phyloP scores from a whole-genome alignment of 805 yeast species.

The Yamadazyma takamatsuzukensis region DNA sequence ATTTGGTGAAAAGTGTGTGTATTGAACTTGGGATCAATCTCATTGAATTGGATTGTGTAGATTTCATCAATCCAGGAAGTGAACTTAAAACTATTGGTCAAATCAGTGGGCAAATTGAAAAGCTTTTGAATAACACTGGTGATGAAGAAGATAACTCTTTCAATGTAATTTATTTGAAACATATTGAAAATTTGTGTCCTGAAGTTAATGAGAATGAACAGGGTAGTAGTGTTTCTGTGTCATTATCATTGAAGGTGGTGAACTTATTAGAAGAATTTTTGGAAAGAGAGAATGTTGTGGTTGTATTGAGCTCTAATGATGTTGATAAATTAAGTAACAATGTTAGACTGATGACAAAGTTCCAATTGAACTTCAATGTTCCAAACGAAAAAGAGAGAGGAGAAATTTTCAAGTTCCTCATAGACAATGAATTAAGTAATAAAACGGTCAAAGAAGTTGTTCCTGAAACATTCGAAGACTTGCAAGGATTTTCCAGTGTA shows the following conservation, averaged over 20 bases:
- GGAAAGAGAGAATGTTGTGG: constrained; percentile 38
- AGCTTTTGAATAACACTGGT: constrained; percentile 42
- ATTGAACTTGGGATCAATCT: constrained; percentile 61
- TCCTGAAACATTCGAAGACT: constrained; percentile 18
- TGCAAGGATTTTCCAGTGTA: constrained; percentile 17
- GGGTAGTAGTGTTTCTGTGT: constrained; percentile 35
- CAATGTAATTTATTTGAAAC: constrained; percentile 58
- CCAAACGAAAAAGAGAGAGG: constrained; percentile 76
- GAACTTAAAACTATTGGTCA: constrained; percentile 77
- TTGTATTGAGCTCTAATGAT: constrained; percentile 67
- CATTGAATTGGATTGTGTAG: constrained; percentile 67
- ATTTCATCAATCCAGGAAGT: constrained; percentile 62
- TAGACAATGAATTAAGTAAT: constrained; percentile 17
- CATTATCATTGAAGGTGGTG: constrained; percentile 51
- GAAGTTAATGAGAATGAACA: constrained; percentile 59
- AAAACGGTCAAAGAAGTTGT: not conserved
- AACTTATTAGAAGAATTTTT: constrained; percentile 56
- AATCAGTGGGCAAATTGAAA: constrained; percentile 72
- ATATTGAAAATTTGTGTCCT: constrained; percentile 71
- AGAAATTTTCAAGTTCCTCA: constrained; percentile 54
- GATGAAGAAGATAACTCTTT: constrained; percentile 15
- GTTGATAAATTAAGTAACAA: constrained; percentile 64
- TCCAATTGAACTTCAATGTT: constrained; percentile 71
- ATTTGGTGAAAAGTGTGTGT: constrained; percentile 54
- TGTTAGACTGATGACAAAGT: constrained; percentile 65